These are phyloP conservation scores for Solidago caesia DNA, from an alignment of 129 eudicot species.

Conservation along the genomic window DNA sequence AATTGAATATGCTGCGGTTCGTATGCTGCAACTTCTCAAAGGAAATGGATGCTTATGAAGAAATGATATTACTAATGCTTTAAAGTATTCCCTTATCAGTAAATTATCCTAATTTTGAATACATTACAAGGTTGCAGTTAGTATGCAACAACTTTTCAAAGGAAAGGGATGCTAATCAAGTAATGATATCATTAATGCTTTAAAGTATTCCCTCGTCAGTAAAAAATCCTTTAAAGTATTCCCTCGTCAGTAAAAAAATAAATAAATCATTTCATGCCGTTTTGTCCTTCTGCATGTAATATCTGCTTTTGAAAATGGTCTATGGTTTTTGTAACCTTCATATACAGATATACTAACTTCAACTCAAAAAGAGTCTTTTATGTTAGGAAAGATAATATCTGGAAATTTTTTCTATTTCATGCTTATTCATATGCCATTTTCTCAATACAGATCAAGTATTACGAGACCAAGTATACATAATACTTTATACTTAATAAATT, in stretches of 20 bases:
- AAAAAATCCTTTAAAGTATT: no score
- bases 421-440: not conserved
- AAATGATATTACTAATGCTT: not conserved
- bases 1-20: not conserved
- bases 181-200: not conserved
- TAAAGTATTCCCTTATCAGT: not conserved
- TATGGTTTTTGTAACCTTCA: not conserved
- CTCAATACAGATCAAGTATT: not conserved
- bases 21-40: not conserved
- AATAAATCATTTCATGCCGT: no score
- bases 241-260: no score
- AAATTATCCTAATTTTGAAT: not conserved
- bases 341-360: not conserved
- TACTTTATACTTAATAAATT: not conserved
- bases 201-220: not conserved
- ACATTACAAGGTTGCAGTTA: not conserved
- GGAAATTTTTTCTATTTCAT: not conserved
- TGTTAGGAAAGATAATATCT: not conserved
- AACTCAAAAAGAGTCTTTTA: not conserved
- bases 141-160: not conserved
- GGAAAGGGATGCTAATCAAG: not conserved
- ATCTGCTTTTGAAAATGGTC: not conserved
- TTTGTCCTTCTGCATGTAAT: not conserved
- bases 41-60: constrained; percentile 5
- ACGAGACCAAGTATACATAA: not conserved